Base-by-base conservation (phyloP, 805 yeast species). In the Grigorovia jiainica region DNA sequence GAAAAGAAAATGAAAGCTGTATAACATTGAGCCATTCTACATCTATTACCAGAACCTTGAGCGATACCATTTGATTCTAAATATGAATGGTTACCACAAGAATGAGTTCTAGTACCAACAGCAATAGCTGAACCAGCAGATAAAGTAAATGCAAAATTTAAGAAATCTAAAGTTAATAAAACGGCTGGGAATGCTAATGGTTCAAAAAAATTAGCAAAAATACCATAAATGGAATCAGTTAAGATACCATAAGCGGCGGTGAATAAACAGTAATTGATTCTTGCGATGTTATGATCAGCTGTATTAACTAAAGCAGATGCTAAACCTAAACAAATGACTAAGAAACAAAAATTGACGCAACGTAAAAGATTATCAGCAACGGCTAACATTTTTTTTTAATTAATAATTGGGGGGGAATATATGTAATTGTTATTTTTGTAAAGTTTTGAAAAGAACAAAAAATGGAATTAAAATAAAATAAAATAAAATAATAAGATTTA, bases 71-170 rank as follows among this genome's bases (percentile, higher is more conserved):
- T 90, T 50, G 54, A 38, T 53, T 77, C 70, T 51, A 87, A 46
- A 73, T 85, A 87, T 43, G 34, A 45, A 47, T 69, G 51, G 78
- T 87, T 82, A 53, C 70, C 46, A 74, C 98, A 90, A 33, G 95
- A 82, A 74, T 87, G 96, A 50, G 72, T 73, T 66, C 89, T 78
- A 60, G 84, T 79, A 57, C 79, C 94, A 46, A 86, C 95, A 41
- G 97, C 97, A 60, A 92, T 71, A 41, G 95, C 95, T 45, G 95
- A 79, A 57, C 89, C 97, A 51, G 86, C 97, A 39, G 97, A 79
- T 65, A 92, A 86, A 43, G 95, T 79, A 79, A 92, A 92, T 54
- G 89, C 83, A 54, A 79, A 67, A 75, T 87, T 87, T 67, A 92
- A 71, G 70, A 87, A 81, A 72, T 92, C 98, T 60, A 86, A 69